Evolutionary conservation across 192 early-diverging fungal genomes (phyloP).

Genomic region (Cetraspora pellucida): DNA sequence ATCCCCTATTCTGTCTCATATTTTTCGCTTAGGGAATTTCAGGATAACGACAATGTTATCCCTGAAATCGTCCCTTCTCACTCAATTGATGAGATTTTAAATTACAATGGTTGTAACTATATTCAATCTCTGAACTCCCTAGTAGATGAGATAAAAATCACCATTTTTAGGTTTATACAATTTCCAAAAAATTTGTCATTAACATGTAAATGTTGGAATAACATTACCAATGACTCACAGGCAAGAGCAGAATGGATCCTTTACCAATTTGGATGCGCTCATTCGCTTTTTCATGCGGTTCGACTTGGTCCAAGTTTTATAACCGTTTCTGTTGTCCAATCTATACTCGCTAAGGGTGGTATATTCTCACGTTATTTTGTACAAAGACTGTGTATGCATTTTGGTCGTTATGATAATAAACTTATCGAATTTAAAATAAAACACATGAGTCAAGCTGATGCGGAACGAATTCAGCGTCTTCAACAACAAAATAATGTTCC

Average conservation of each 20-base stretch:
- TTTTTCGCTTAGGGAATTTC: too few species aligned
- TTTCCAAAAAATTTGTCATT: neutral
- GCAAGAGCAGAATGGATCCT: conserved; percentile 15
- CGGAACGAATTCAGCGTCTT: too few species aligned
- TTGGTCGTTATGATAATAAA: conserved; percentile 1
- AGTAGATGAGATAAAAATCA: neutral
- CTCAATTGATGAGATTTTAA: too few species aligned
- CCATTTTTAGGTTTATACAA: neutral
- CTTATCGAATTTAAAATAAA: neutral
- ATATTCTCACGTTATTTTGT: conserved; percentile 2
- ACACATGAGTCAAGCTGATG: neutral
- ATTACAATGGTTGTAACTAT: too few species aligned
- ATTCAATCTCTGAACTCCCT: too few species aligned
- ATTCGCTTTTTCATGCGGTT: conserved; percentile 24
- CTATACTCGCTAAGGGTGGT: neutral
- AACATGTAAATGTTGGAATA: neutral
- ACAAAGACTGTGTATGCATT: neutral
- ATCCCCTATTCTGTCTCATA: too few species aligned
- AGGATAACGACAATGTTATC: too few species aligned
- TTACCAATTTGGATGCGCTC: neutral
- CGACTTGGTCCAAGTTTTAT: conserved; percentile 7
- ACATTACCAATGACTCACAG: neutral
- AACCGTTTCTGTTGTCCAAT: neutral
- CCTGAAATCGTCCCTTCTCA: too few species aligned
- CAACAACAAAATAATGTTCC: neutral